Conservation (phyloP, 1,284 basidiomycete genomes). For the Cystobasidium slooffiae region DNA sequence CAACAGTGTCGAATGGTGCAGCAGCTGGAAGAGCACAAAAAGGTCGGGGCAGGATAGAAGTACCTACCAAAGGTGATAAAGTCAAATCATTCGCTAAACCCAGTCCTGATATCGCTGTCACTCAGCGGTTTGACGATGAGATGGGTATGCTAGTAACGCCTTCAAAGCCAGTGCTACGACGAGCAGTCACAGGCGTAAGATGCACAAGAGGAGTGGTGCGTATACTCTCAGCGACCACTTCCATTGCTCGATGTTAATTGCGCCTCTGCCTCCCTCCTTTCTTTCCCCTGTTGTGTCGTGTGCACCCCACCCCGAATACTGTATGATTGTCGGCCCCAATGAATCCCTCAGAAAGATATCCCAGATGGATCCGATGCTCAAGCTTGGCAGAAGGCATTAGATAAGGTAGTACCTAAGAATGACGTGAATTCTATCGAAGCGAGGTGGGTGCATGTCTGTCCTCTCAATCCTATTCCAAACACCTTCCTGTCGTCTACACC, state of each 20-base stretch:
- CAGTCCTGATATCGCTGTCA: constrained; percentile 8
- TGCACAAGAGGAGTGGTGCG: constrained; percentile 34
- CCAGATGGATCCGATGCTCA: constrained; percentile 45
- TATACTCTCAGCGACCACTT: background rate
- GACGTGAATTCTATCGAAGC: constrained; percentile 19
- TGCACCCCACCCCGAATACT: constrained; percentile 1
- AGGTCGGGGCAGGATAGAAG: background rate
- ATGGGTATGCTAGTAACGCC: constrained; percentile 10
- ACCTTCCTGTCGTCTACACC: constrained; percentile 1
- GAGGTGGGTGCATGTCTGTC: background rate
- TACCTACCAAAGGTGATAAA: constrained; percentile 2
- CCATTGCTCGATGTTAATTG: background rate
- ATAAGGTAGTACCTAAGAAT: constrained; percentile 22
- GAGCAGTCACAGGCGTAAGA: constrained; percentile 18
- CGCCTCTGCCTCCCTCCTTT: constrained; percentile 1
- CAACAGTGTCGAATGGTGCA: constrained; percentile 1
- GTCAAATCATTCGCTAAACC: constrained; percentile 3
- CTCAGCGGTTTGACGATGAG: constrained; percentile 11
- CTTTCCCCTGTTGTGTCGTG: background rate
- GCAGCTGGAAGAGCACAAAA: constrained; percentile 1
- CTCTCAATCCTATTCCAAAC: background rate
- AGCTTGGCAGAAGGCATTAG: constrained; percentile 49
- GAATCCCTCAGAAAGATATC: constrained; percentile 45
- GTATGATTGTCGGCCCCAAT: constrained; percentile 46
- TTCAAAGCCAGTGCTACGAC: constrained; percentile 22